Evolutionary conservation across 495 filamentous ascomycete species (phyloP).

Genomic region (Neurospora sp.): DNA sequence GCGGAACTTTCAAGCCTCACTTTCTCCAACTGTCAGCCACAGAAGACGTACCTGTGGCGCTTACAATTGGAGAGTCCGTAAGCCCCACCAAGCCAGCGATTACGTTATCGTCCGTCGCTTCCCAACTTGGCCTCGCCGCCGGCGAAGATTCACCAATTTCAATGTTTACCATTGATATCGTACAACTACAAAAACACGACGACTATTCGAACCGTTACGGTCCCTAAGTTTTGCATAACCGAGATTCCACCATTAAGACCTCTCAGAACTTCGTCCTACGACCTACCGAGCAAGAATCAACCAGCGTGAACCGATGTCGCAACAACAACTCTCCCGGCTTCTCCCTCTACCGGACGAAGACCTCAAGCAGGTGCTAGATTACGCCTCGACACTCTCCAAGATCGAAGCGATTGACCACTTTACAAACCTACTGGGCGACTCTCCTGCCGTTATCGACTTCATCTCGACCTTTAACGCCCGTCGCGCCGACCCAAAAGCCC

Average conservation of each 20-base stretch:
- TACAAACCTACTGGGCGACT: conserved; percentile 79
- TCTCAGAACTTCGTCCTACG: too few relatives aligned
- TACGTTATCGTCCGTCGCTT: not conserved
- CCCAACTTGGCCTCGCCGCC: not conserved
- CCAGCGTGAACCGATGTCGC: conserved; percentile 37
- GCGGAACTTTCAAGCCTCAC: not conserved
- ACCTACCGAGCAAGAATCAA: too few relatives aligned
- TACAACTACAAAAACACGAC: not conserved
- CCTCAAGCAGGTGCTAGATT: conserved; percentile 69
- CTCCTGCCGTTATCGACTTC: conserved; percentile 76
- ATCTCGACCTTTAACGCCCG: conserved; percentile 82
- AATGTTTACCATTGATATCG: not conserved
- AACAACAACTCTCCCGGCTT: conserved; percentile 62
- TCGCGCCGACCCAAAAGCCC: conserved; percentile 37
- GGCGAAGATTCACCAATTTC: not conserved
- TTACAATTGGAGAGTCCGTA: not conserved
- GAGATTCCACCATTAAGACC: too few relatives aligned
- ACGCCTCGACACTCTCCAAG: conserved; percentile 59
- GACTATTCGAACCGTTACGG: too few relatives aligned
- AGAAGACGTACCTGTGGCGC: not conserved
- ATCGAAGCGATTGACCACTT: conserved; percentile 72
- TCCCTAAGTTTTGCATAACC: too few relatives aligned
- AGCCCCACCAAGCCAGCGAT: not conserved
- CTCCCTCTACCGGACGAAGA: conserved; percentile 78
- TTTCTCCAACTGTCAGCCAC: not conserved